Evolutionary conservation across 202 grass and related monocot genomes (phyloP).

Genomic region (Saccharum hybrid): DNA sequence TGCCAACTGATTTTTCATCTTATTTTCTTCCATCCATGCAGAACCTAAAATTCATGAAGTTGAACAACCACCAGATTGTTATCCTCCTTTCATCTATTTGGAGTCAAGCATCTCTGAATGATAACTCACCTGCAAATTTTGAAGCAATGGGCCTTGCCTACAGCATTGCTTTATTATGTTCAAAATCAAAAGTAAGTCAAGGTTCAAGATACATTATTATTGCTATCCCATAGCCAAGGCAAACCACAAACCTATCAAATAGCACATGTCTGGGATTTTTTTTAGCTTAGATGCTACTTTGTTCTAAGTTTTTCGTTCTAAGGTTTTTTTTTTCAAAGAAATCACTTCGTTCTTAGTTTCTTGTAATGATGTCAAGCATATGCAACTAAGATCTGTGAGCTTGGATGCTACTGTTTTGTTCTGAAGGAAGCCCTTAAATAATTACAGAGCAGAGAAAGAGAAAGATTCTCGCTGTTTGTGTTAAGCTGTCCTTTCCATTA

Average conservation of each 20-base stretch:
- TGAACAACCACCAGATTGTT: conserved; percentile 79
- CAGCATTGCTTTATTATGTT: conserved; percentile 72
- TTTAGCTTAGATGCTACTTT: conserved; percentile 12
- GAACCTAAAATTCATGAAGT: conserved; percentile 75
- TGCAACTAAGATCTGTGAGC: neutral
- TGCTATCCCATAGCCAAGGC: conserved; percentile 27
- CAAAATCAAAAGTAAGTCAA: conserved; percentile 69
- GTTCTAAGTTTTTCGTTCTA: neutral
- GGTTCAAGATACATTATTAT: conserved; percentile 12
- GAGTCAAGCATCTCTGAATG: conserved; percentile 80
- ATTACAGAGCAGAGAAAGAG: neutral
- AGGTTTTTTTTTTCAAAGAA: neutral
- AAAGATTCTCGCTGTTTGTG: neutral
- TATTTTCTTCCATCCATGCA: conserved; percentile 47
- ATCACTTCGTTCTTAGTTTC: neutral
- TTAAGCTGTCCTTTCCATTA: conserved; percentile 22
- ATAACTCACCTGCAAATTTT: conserved; percentile 84
- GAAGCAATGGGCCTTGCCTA: conserved; percentile 85
- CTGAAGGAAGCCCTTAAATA: conserved; percentile 31
- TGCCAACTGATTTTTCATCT: conserved; percentile 38
- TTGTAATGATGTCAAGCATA: conserved; percentile 9
- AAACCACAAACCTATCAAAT: conserved; percentile 18
- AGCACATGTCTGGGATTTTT: conserved; percentile 1
- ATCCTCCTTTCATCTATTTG: conserved; percentile 96
- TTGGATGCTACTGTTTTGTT: conserved; percentile 21